Percentiles rank a stretch among this genome's conserved stretches.
phyloP scores from a whole-genome alignment of 1,139 yeast genomes.

The Spathaspora jeffriesii region DNA sequence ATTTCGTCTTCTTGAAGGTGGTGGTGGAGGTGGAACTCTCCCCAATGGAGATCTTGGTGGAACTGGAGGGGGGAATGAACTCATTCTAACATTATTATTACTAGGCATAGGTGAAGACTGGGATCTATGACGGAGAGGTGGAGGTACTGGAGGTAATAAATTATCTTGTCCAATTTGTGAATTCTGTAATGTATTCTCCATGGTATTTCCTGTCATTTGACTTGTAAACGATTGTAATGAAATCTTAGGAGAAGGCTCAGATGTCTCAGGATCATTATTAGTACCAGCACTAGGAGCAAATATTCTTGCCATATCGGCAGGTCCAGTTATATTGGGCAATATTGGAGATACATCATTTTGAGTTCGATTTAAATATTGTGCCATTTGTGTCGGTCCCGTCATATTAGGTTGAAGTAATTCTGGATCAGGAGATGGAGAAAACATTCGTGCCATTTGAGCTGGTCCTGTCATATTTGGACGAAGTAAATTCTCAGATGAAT shows the following conservation, averaged over 20 bases:
- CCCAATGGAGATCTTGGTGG: conserved; percentile 17
- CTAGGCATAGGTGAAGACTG: conserved; percentile 29
- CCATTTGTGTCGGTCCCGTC: conserved; percentile 58
- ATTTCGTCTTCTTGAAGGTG: conserved; percentile 39
- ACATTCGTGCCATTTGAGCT: conserved; percentile 37
- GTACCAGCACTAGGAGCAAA: conserved; percentile 21
- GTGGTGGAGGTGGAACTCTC: conserved; percentile 41
- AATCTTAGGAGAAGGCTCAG: conserved; percentile 24
- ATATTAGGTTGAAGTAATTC: conserved; percentile 47
- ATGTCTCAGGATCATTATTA: conserved; percentile 6
- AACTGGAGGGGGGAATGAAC: conserved; percentile 19
- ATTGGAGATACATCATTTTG: conserved; percentile 15
- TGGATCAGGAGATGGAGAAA: conserved; percentile 24
- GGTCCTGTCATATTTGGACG: conserved; percentile 59
- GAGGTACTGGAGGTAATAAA: conserved; percentile 24
- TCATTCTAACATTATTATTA: conserved; percentile 6
- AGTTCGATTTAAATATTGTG: conserved; percentile 15
- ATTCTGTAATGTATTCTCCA: conserved; percentile 39
- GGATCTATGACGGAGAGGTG: conserved; percentile 36
- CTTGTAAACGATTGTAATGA: conserved; percentile 43
- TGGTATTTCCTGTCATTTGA: conserved; percentile 47
- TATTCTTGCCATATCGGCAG: conserved; percentile 37
- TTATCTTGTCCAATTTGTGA: conserved; percentile 17
- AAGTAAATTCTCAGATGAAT: conserved; percentile 20
- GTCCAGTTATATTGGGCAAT: conserved; percentile 40